phyloP scores from a whole-genome alignment of 2,329 filamentous ascomycete genomes.

The Monosporascus sp. region DNA sequence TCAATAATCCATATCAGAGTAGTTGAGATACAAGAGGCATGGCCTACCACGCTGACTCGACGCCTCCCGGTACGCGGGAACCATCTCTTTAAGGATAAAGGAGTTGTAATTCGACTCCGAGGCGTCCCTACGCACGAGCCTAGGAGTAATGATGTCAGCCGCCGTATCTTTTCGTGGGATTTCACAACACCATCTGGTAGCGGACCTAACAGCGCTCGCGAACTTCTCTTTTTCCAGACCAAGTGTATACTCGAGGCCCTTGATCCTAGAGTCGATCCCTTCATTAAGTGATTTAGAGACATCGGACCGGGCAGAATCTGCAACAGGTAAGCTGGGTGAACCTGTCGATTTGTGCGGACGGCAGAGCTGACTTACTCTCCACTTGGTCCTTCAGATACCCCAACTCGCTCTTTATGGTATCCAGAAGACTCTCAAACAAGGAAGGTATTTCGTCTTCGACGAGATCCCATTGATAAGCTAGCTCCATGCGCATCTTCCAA shows the following conservation, averaged over 20 bases:
- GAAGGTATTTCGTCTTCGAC: constrained; percentile 22
- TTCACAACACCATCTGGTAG: background rate
- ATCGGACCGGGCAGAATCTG: background rate
- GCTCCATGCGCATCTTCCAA: constrained; percentile 27
- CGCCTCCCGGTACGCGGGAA: background rate
- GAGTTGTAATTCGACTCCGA: constrained; percentile 2
- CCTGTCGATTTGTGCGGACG: background rate
- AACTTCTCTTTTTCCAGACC: constrained; percentile 8
- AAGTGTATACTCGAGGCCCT: constrained; percentile 5
- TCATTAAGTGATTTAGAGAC: background rate
- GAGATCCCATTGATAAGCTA: constrained; percentile 22
- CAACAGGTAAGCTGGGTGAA: background rate
- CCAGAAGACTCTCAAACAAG: constrained; percentile 9
- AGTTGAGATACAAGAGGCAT: no score
- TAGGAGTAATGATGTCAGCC: background rate
- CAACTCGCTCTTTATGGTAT: constrained; percentile 1
- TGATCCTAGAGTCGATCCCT: background rate
- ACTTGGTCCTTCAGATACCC: constrained; percentile 1
- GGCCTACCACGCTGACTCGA: background rate
- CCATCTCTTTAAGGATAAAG: background rate
- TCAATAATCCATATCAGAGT: no score
- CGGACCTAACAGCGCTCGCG: constrained; percentile 11
- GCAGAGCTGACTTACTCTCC: background rate
- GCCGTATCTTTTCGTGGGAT: no score
- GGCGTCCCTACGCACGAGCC: background rate